Conservation (phyloP, 2,329 filamentous ascomycete genomes). For the Colletotrichum siamense region DNA sequence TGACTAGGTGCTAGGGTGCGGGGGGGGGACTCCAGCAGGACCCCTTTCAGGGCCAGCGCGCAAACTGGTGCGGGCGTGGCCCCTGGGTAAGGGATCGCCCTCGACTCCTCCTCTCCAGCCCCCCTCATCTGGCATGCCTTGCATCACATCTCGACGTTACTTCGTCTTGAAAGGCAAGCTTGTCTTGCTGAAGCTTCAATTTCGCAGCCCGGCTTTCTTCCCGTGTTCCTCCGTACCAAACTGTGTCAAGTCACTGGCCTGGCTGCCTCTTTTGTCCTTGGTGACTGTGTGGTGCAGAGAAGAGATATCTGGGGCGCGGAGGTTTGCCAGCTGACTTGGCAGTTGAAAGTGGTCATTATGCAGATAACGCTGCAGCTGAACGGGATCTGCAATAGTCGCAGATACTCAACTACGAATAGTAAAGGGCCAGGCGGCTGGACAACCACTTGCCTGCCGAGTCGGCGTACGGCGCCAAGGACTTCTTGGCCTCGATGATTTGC, state of each 20-base stretch:
- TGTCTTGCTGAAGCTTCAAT: neutral
- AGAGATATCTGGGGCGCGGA: neutral
- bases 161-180: neutral
- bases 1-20: constrained; percentile 3
- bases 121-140: neutral
- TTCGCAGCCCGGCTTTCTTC: neutral
- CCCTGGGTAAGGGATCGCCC: neutral
- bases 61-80: neutral
- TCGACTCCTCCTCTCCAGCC: neutral
- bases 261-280: neutral
- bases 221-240: neutral
- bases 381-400: neutral
- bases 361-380: neutral
- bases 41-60: neutral
- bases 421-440: neutral
- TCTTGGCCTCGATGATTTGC: constrained; percentile 1
- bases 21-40: neutral
- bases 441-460: neutral
- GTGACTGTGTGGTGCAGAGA: neutral
- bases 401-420: neutral
- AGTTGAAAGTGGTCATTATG: neutral
- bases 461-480: neutral
- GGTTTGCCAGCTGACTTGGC: neutral
- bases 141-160: neutral
- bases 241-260: neutral